Conservation (phyloP, 2,329 filamentous ascomycete species). For the Colletotrichum gloeosporioides region DNA sequence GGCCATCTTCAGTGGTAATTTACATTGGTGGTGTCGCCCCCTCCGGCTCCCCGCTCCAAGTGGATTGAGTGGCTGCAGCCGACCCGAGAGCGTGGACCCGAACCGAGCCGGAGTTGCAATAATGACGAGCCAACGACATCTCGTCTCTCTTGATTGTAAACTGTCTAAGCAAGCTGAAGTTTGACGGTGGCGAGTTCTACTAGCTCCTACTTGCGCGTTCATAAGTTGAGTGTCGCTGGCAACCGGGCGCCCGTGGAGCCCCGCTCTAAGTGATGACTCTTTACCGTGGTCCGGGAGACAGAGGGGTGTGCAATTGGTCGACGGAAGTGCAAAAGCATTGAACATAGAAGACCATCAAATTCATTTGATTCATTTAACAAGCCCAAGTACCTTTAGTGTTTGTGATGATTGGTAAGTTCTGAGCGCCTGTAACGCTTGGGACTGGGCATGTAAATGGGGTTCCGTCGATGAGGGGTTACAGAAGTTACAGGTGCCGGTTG, state of each 20-base stretch:
- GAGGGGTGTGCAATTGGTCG: background rate
- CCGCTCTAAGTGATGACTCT: background rate
- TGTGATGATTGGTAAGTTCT: background rate
- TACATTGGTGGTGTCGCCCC: background rate
- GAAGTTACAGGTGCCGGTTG: background rate
- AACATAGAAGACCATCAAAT: no score
- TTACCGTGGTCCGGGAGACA: background rate
- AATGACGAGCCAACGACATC: background rate
- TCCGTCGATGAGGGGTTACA: background rate
- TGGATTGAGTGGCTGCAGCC: background rate
- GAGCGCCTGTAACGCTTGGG: background rate
- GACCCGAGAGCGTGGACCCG: background rate
- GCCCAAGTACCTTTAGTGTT: no score
- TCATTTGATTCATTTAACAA: no score
- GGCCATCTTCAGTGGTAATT: background rate
- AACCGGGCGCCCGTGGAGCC: rapidly evolving
- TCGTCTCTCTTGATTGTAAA: background rate
- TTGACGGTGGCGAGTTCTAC: rapidly evolving
- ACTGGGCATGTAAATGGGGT: background rate
- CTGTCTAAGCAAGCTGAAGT: background rate
- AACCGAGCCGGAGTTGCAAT: background rate
- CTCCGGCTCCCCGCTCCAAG: background rate
- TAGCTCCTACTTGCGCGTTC: background rate
- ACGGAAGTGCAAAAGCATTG: background rate
- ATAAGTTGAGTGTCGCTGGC: background rate